These are phyloP conservation scores for Diplodia scrobiculata DNA, from an alignment of 2,329 filamentous ascomycete genomes.

Conservation along the genomic window DNA sequence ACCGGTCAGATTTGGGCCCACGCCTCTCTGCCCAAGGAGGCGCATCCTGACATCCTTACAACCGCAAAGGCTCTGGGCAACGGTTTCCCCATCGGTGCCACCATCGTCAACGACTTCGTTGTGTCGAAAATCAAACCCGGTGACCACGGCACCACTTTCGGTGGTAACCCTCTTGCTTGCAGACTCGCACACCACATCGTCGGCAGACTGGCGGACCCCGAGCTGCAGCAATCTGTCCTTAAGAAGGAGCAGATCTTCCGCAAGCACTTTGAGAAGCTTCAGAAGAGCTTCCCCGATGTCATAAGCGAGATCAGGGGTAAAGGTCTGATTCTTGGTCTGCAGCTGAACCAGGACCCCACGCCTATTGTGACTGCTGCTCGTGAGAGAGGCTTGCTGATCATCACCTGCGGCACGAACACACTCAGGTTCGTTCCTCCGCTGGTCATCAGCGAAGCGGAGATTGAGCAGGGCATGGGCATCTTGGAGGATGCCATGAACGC, in stretches of 20 bases:
- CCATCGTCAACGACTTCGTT: conserved; percentile 67
- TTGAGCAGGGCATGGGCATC: conserved; percentile 73
- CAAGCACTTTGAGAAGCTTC: conserved; percentile 59
- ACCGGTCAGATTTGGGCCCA: conserved; percentile 94
- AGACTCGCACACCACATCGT: conserved; percentile 86
- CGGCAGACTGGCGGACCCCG: conserved; percentile 68
- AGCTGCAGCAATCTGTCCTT: conserved; percentile 69
- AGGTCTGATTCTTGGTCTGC: conserved; percentile 83
- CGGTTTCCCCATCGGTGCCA: conserved; percentile 91
- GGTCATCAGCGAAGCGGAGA: conserved; percentile 77
- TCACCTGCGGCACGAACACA: conserved; percentile 91
- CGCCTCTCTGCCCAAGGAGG: conserved; percentile 68
- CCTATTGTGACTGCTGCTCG: conserved; percentile 80
- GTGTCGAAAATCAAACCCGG: conserved; percentile 70
- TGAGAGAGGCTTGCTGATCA: conserved; percentile 83
- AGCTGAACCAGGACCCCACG: conserved; percentile 72
- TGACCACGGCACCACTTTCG: conserved; percentile 93
- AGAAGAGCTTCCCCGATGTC: conserved; percentile 66
- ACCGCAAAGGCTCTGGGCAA: conserved; percentile 96
- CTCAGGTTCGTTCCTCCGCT: conserved; percentile 88
- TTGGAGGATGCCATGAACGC: conserved; percentile 67
- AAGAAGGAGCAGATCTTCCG: conserved; percentile 66
- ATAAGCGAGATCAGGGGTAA: conserved; percentile 78
- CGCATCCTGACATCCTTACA: conserved; percentile 91
- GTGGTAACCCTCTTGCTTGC: conserved; percentile 84